Evolutionary conservation across 2,329 filamentous ascomycete genomes (phyloP).

Genomic region (Sarocladium kiliense): DNA sequence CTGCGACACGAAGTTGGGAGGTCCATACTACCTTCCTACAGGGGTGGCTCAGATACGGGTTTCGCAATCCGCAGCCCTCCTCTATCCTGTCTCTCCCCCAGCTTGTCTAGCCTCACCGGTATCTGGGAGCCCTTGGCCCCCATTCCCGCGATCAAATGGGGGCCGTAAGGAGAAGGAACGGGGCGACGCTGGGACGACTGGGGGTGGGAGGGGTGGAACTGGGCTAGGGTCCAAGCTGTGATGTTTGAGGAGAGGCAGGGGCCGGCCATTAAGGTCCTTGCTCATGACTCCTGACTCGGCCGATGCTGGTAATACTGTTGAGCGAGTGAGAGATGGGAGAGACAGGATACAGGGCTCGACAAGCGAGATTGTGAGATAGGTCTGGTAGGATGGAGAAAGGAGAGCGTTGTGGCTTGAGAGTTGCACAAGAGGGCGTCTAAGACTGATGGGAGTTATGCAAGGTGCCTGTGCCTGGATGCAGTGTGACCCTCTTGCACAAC

Average conservation of each 20-base stretch:
- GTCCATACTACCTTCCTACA: neutral
- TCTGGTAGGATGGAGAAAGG: neutral
- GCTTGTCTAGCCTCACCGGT: neutral
- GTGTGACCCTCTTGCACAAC: neutral
- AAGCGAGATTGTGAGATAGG: slow-evolving; percentile 1
- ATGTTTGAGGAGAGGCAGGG: neutral
- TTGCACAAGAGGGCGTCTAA: slow-evolving; percentile 4
- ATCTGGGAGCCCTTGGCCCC: slow-evolving; percentile 4
- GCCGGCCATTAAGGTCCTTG: neutral
- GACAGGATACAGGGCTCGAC: neutral
- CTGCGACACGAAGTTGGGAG: neutral
- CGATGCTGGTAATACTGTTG: slow-evolving; percentile 1
- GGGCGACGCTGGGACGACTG: neutral
- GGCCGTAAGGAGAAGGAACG: neutral
- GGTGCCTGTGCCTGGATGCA: neutral
- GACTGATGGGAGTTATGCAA: neutral
- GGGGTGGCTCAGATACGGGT: neutral
- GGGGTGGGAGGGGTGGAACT: neutral
- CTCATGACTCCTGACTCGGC: neutral
- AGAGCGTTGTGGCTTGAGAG: neutral
- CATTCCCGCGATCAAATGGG: neutral
- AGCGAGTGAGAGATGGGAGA: neutral
- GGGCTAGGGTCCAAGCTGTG: neutral
- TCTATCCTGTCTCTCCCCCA: neutral
- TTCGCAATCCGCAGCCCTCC: slow-evolving; percentile 1